Base-by-base conservation (phyloP, 2,329 filamentous ascomycete genomes). In the Fusarium longipes region DNA sequence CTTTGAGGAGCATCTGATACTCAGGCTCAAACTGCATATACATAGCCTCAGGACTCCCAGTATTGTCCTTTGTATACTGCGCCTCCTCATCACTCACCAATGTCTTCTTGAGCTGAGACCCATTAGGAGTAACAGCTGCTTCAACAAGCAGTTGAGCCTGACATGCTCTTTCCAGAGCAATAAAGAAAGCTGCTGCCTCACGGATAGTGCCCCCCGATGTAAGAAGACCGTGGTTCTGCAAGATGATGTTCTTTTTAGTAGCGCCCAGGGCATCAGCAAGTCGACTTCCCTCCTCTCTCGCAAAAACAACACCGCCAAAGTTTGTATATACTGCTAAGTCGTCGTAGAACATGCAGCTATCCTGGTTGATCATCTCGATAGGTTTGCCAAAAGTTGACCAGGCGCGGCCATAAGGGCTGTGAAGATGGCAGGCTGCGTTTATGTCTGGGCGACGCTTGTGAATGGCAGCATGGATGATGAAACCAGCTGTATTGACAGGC, bases 171-270 rank as follows among this genome's bases (percentile, higher is more conserved):
- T 93, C 91, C 70, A 92, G 82, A 6, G 88, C 77, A 5, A 86
- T 87, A 73, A 91, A 92, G 53, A 92, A 78, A 66, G 87, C 91
- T 0, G 88, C 89, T 0, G 90, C 90, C 76, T 92, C 90, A 64
- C 91, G 90, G 4, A 93, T 88, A 0, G 90, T 93, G 1, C 76
- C 73, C 1, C 91, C 90, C 0, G 89, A 87, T 0, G 89, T 91
- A 39, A 93, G 74, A 6, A 93, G 77, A 0, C 90, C 91, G 72
- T 93, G 90, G 73, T 92, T 93, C 68, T 88, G 82, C 36, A 92
- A 75, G 47, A 92, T 89, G 67, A 88, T 80, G 17, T 83, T 88
- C 75, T 83, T 90, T 60, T 84, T 86, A 0, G 79, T 76, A 1
- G 67, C 58, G 0, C 90, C 90, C 1, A 93, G 79, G 1, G 89